Percentiles rank a stretch among this genome's conserved stretches.
phyloP scores from a whole-genome alignment of 495 filamentous ascomycete genomes.

The Oidiodendron maius region DNA sequence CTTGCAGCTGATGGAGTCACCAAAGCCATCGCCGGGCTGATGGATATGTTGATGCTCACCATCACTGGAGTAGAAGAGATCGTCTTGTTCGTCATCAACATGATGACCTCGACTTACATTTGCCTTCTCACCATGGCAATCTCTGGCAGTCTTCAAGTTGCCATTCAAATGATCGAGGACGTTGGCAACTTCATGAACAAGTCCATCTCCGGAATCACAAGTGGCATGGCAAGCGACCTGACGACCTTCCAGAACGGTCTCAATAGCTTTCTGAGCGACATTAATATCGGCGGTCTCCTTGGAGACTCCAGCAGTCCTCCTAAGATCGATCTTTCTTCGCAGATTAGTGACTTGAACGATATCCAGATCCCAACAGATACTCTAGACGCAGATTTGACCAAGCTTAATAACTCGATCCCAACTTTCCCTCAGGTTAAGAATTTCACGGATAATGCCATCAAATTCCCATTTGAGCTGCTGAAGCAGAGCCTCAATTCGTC shows the following conservation, averaged over 20 bases:
- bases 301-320: conserved; percentile 36
- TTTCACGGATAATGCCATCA: conserved; percentile 63
- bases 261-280: conserved; percentile 44
- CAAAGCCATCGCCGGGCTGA: conserved; percentile 68
- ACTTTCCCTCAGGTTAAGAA: conserved; percentile 79
- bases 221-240: conserved; percentile 51
- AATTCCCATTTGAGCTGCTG: conserved; percentile 70
- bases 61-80: conserved; percentile 82
- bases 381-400: conserved; percentile 56
- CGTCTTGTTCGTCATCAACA: conserved; percentile 82
- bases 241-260: conserved; percentile 52
- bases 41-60: conserved; percentile 65
- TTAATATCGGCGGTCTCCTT: conserved; percentile 29
- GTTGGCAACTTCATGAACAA: conserved; percentile 68
- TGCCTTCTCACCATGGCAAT: conserved; percentile 81
- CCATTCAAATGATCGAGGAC: conserved; percentile 61
- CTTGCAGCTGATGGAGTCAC: conserved; percentile 73
- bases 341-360: conserved; percentile 58
- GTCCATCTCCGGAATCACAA: conserved; percentile 57
- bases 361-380: conserved; percentile 59
- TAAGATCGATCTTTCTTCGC: conserved; percentile 49
- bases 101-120: conserved; percentile 81
- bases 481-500: conserved; percentile 62
- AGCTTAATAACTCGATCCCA: conserved; percentile 71
- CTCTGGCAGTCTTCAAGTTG: conserved; percentile 65